Conservation (phyloP, 106 monocot genomes). For the Allium sativum region DNA sequence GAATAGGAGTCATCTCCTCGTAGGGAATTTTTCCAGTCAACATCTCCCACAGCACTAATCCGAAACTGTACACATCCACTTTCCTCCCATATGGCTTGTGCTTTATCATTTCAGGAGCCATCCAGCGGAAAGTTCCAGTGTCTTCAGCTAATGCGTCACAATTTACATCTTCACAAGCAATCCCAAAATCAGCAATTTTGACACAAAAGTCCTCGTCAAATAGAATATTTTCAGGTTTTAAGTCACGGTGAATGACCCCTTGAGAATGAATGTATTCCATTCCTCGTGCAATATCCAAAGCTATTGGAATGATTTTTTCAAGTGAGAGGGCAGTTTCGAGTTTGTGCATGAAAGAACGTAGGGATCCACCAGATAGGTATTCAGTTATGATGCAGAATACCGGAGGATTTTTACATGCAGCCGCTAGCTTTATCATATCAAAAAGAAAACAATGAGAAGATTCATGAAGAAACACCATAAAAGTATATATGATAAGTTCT, state of each 20-base stretch:
- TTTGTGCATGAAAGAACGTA: constrained; percentile 43
- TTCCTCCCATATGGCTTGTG: constrained; percentile 50
- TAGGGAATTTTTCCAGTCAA: constrained; percentile 47
- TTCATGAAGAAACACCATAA: no score
- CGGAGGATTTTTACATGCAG: constrained; percentile 39
- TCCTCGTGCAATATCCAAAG: constrained; percentile 50
- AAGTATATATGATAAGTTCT: no score
- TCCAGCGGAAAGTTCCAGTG: constrained; percentile 60
- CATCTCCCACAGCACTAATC: constrained; percentile 66
- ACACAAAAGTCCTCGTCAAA: constrained; percentile 50
- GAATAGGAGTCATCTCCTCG: constrained; percentile 40
- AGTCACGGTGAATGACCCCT: constrained; percentile 59
- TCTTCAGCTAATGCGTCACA: constrained; percentile 46
- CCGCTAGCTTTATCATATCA: constrained; percentile 28
- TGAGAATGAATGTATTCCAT: constrained; percentile 74
- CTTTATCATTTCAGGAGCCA: constrained; percentile 83
- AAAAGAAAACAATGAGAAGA: neutral
- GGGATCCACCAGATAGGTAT: constrained; percentile 51
- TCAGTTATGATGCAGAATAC: constrained; percentile 60
- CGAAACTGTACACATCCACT: constrained; percentile 71
- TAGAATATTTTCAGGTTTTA: constrained; percentile 65
- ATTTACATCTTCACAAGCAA: constrained; percentile 58
- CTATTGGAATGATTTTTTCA: constrained; percentile 34
- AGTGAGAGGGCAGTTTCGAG: constrained; percentile 31
- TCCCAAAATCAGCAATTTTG: constrained; percentile 66